Evolutionary conservation across 192 early-diverging fungal genomes (phyloP).

Genomic region (Mortierella hygrophila): DNA sequence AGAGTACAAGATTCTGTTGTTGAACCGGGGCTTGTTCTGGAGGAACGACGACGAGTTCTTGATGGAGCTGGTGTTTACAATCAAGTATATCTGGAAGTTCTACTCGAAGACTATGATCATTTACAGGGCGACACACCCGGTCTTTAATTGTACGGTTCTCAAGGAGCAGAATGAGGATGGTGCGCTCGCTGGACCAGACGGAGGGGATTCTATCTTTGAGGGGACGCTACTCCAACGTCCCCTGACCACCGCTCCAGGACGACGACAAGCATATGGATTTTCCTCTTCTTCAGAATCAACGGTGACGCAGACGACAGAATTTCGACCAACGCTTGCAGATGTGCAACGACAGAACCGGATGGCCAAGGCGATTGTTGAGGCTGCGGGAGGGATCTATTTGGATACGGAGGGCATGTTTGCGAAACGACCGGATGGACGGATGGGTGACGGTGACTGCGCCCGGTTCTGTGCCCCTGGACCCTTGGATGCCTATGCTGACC

Average conservation of each 20-base stretch:
- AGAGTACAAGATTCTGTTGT: slow-evolving; percentile 56
- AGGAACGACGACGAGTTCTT: slow-evolving; percentile 56
- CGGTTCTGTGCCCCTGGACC: slow-evolving; percentile 71
- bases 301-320: slow-evolving; percentile 32
- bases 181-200: slow-evolving; percentile 14
- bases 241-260: background rate
- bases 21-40: slow-evolving; percentile 59
- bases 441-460: slow-evolving; percentile 65
- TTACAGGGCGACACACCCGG: slow-evolving; percentile 56
- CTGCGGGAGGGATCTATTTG: slow-evolving; percentile 64
- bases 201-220: slow-evolving; percentile 9
- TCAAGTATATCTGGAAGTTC: slow-evolving; percentile 48
- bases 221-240: slow-evolving; percentile 8
- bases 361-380: slow-evolving; percentile 63
- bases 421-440: slow-evolving; percentile 62
- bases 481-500: slow-evolving; percentile 58
- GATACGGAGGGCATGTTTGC: slow-evolving; percentile 62
- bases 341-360: slow-evolving; percentile 62
- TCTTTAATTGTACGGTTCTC: slow-evolving; percentile 22
- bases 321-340: slow-evolving; percentile 45
- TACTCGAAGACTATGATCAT: slow-evolving; percentile 56
- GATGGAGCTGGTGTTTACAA: slow-evolving; percentile 48
- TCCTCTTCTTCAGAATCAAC: background rate
- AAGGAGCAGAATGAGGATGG: slow-evolving; percentile 34
- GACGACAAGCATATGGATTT: background rate